Percentiles rank a stretch among this genome's conserved stretches.
Conservation (phyloP, 805 yeast species). For the Scheffersomyces amazonensis region DNA sequence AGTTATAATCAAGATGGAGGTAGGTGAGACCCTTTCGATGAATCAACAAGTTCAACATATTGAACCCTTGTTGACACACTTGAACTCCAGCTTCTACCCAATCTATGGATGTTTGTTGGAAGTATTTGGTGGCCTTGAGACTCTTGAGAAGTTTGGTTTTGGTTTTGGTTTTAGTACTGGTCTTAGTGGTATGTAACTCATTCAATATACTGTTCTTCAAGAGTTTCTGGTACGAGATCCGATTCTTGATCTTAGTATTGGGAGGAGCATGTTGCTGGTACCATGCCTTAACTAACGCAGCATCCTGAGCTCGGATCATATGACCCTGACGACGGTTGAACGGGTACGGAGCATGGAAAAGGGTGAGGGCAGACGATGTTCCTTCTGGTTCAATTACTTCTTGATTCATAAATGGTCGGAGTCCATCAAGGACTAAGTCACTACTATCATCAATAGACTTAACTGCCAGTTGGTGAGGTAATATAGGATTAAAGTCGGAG, state of each 20-base stretch:
- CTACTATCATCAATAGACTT: slow-evolving; percentile 14
- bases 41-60: slow-evolving; percentile 84
- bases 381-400: slow-evolving; percentile 41
- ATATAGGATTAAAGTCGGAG: slow-evolving; percentile 54
- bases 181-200: slow-evolving; percentile 51
- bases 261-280: slow-evolving; percentile 66
- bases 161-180: slow-evolving; percentile 29
- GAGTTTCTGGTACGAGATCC: slow-evolving; percentile 87
- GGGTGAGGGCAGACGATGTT: slow-evolving; percentile 51
- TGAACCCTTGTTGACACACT: slow-evolving; percentile 88
- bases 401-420: slow-evolving; percentile 37
- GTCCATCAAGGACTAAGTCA: slow-evolving; percentile 33
- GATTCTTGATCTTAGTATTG: slow-evolving; percentile 68
- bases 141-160: slow-evolving; percentile 61
- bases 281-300: slow-evolving; percentile 80
- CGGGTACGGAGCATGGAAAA: slow-evolving; percentile 85
- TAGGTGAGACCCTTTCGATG: slow-evolving; percentile 91
- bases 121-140: slow-evolving; percentile 77
- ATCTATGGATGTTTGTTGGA: slow-evolving; percentile 88
- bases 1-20: slow-evolving; percentile 91
- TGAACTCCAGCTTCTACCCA: slow-evolving; percentile 99
- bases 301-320: slow-evolving; percentile 84
- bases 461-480: slow-evolving; percentile 13
- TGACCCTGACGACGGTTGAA: slow-evolving; percentile 72
- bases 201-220: slow-evolving; percentile 72